Evolutionary conservation across 2,329 filamentous ascomycete genomes (phyloP).

Genomic region (Curvularia hawaiiensis): DNA sequence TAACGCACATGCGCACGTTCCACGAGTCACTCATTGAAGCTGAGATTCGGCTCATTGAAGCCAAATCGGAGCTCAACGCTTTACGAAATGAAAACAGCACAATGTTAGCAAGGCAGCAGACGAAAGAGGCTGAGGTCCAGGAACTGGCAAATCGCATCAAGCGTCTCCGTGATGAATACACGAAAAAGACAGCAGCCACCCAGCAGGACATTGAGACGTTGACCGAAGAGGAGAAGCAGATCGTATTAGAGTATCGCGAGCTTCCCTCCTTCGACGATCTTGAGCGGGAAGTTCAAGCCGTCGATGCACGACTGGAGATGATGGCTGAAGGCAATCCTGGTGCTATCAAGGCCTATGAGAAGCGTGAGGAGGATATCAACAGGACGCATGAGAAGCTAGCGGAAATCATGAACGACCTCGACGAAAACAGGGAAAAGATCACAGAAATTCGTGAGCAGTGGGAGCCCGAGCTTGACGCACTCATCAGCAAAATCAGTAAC

Average conservation of each 20-base stretch:
- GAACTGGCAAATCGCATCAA: slow-evolving; percentile 23
- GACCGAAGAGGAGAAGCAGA: slow-evolving; percentile 32
- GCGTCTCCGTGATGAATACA: slow-evolving; percentile 17
- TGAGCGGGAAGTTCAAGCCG: slow-evolving; percentile 73
- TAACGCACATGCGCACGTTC: slow-evolving; percentile 66
- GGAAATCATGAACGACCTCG: slow-evolving; percentile 60
- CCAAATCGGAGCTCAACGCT: slow-evolving; percentile 75
- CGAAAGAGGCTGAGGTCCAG: slow-evolving; percentile 21
- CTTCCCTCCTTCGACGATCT: slow-evolving; percentile 60
- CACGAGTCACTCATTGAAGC: slow-evolving; percentile 71
- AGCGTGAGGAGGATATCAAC: slow-evolving; percentile 64
- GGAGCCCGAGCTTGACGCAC: slow-evolving; percentile 81
- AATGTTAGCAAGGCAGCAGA: slow-evolving; percentile 43
- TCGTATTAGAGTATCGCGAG: slow-evolving; percentile 27
- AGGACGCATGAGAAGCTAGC: slow-evolving; percentile 65
- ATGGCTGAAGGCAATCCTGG: slow-evolving; percentile 78
- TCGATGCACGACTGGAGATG: slow-evolving; percentile 76
- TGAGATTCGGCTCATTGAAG: slow-evolving; percentile 76
- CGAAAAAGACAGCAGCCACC: slow-evolving; percentile 22
- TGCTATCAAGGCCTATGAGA: slow-evolving; percentile 72
- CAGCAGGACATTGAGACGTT: slow-evolving; percentile 25
- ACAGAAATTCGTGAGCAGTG: slow-evolving; percentile 70
- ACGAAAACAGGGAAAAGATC: slow-evolving; percentile 64
- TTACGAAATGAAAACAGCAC: slow-evolving; percentile 67
- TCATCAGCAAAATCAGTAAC: slow-evolving; percentile 82